Conservation (phyloP, 2,329 filamentous ascomycete species). For the Curvularia lunata region DNA sequence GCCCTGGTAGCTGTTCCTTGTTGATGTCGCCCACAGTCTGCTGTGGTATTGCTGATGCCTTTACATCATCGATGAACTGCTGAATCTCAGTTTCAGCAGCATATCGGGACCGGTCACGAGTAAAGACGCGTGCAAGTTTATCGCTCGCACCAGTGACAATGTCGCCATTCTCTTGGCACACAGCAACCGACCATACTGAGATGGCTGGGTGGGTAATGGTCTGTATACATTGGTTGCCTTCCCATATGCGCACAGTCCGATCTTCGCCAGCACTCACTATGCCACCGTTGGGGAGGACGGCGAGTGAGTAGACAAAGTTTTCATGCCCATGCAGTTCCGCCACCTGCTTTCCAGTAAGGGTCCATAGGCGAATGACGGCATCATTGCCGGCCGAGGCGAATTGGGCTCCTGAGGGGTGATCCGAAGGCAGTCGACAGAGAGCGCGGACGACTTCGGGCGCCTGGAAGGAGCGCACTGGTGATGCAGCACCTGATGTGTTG, state of each 20-base stretch:
- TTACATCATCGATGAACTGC: constrained; percentile 82
- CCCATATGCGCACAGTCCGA: constrained; percentile 91
- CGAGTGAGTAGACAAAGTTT: constrained; percentile 90
- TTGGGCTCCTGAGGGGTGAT: constrained; percentile 82
- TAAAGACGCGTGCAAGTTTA: constrained; percentile 83
- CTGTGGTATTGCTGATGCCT: constrained; percentile 82
- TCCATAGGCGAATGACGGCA: constrained; percentile 86
- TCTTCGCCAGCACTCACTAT: constrained; percentile 93
- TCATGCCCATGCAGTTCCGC: constrained; percentile 86
- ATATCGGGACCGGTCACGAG: constrained; percentile 69
- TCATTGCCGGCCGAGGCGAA: constrained; percentile 96
- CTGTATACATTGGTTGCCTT: constrained; percentile 80
- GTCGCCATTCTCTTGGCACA: constrained; percentile 80
- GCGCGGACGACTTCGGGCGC: constrained; percentile 84
- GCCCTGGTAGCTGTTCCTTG: constrained; percentile 88
- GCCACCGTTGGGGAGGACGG: constrained; percentile 79
- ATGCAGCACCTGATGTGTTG: constrained; percentile 66
- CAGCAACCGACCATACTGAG: constrained; percentile 93
- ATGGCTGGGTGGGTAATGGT: constrained; percentile 97
- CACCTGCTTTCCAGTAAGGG: constrained; percentile 75
- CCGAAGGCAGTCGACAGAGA: constrained; percentile 78
- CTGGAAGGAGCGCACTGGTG: constrained; percentile 68
- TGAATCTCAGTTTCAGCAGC: constrained; percentile 72
- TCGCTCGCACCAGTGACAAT: constrained; percentile 95
- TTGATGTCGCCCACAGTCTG: constrained; percentile 80